phyloP scores from a whole-genome alignment of 352 stramenopile species.

The Stephanocyclus meneghinianus region DNA sequence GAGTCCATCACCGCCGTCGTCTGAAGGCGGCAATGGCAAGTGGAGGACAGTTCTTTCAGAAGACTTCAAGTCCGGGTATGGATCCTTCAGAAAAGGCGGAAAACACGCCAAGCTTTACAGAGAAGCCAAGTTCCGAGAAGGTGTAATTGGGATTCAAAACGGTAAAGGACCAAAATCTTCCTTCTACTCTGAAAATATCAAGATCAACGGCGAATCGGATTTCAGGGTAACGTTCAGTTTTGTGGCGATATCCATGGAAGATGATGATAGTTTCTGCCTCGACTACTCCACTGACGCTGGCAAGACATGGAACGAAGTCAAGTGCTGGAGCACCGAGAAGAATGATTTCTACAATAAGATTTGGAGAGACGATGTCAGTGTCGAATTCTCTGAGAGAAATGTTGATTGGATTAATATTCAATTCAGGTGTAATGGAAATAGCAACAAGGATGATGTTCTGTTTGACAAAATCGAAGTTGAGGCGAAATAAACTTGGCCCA shows the following conservation, averaged over 20 bases:
- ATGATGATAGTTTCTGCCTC: conserved; percentile 21
- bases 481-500: conserved; percentile 8
- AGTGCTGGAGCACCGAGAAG: conserved; percentile 1
- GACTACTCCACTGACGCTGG: conserved; percentile 5
- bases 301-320: background rate
- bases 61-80: conserved; percentile 16
- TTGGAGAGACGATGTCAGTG: conserved; percentile 16
- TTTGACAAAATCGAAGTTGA: conserved; percentile 7
- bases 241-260: conserved; percentile 15
- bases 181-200: conserved; percentile 16
- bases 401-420: conserved; percentile 5
- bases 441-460: conserved; percentile 20
- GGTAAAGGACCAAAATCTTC: conserved; percentile 18
- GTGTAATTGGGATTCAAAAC: conserved; percentile 21
- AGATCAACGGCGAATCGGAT: conserved; percentile 5
- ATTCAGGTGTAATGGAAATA: conserved; percentile 16
- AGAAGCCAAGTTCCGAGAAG: background rate
- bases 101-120: conserved; percentile 1
- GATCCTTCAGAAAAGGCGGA: conserved; percentile 5
- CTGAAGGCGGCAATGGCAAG: background rate
- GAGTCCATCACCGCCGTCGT: background rate
- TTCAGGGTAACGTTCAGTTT: conserved; percentile 20
- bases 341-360: conserved; percentile 2
- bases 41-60: conserved; percentile 11
- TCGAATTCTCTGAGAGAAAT: conserved; percentile 1